Base-by-base conservation (phyloP, 169 alveolate genomes). In the Condylostoma magnum region DNA sequence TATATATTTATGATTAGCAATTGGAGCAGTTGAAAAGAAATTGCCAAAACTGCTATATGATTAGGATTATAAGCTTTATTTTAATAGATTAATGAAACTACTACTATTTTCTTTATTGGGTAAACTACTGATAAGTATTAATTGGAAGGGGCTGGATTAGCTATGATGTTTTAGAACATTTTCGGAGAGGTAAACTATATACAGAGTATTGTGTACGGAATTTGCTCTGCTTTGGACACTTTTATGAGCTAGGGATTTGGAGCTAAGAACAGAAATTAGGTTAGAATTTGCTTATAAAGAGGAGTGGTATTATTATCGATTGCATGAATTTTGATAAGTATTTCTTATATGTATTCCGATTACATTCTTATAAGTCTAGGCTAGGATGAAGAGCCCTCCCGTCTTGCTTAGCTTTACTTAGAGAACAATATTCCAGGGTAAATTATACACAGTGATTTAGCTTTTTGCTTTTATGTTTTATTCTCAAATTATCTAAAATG, bases 81-180 rank as follows among this genome's bases (percentile, higher is more conserved):
- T 41, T 41, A 41, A 15, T 41, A 41, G 15, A 10, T 41, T 10
- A 15, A 10, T 8, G 48, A 41, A 41, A 15, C 15, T 41, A 41
- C 15, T 41, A 41, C 48, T 41, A 8, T 41, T 8, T 15, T 41
- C 48, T 41, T 41, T 15, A 15, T 15, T 10, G 48, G 48, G 8
- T 10, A 15, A 41, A 10, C 48, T 41, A 15, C 48, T 10, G 48
- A 41, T 15, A 41, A 8, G 15, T 15, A 10, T 8, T 41, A 10
- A 15, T 50, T 50, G 10, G 58, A 50, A 50, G 58, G 58, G 22
- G 22, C 22, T 50, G 58, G 58, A 10, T 30, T 50, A 10, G 58
- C 30, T 30, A 6, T 15, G 6, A 50, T 50, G 58, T 50, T 15
- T 6, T 30, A 15, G 10, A 50, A 50, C 6, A 50, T 50, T 12